Base-by-base conservation (phyloP, 768 basidiomycete genomes). In the Fomitopsis pulvina region DNA sequence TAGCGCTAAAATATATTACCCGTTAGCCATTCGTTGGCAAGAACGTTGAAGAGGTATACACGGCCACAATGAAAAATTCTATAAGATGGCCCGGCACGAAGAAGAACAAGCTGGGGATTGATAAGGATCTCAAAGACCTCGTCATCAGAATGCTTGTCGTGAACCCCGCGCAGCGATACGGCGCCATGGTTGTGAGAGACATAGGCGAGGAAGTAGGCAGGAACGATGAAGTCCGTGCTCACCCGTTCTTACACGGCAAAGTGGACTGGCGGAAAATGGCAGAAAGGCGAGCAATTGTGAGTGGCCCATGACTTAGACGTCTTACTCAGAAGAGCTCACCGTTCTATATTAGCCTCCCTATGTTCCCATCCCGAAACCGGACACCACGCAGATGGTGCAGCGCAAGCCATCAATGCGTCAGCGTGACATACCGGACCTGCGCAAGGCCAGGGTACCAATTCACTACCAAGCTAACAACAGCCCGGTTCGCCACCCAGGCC, bases 201-300 rank as follows among this genome's bases (percentile, higher is more conserved):
- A 44, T 43, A 22, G 6, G n/a, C 27, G 29, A 34, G n/a, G 40
- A 30, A 3, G 32, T 43, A 7, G 27, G 28, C 28, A 37, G 50
- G 46, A 62, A 58, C 21, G 46, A 57, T 2, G 66, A 72, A 21
- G 67, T 79, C 7, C 60, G 60, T 37, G 48, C 55, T 4, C 76
- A 81, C 48, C 63, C 68, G 1, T 83, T 76, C 75, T 56, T 81
- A 38, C 52, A 54, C 4, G 60, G 64, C 5, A 34, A 46, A 20
- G 63, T 82, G 11, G 67, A 75, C 48, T 81, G 78, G 80, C 59
- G 59, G 18, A 71, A 69, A 57, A 70, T 81, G 64, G 54, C 66
- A 10, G 57, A 60, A 0, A 68, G 73, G 34, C 60, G 65, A 28
- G 77, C 78, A 46, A 51, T 73, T 26, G 80, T 81, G 59, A 41